Base-by-base conservation (phyloP, 2,329 filamentous ascomycete genomes). In the Fusarium zealandicum region DNA sequence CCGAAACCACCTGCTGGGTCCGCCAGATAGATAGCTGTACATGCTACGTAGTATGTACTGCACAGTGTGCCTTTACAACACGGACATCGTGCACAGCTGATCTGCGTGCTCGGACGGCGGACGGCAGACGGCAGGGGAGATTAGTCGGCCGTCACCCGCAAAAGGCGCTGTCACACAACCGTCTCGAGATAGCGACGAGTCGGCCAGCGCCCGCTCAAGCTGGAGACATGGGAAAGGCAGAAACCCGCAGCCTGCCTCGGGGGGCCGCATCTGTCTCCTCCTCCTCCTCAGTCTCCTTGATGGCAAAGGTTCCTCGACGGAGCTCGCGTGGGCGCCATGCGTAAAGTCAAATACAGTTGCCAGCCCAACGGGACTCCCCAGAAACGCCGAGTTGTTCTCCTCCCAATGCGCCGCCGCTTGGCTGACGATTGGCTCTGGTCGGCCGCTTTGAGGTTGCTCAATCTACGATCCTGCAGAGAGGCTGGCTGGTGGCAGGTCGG, bases 381-480 rank as follows among this genome's bases (percentile, higher is more conserved):
- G 36, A 45, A 41, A 17, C 39, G 22, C 27, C 37, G 16, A 13
- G 28, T 36, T 30, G 17, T 18, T 43, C 32, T 46, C 33, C 13
- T 28, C 35, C 38, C 36, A 22, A 27, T 30, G 40, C 36, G 28
- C 4, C 18, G 44, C 4, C 18, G 44, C 28, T 35, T 20, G 42
- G 20, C 46, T 44, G 36, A 25, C 32, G 52, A 40, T 39, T 51
- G 43, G 42, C 32, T 20, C 33, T 17, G 40, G 27, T 25, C 16
- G 18, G 16, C 20, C 45, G 20, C 7, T 27, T 42, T 39, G 36
- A 42, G 41, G 50, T 41, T 45, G 54, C 52, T 54, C 50, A 50
- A 59, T 56, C 50, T 54, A 28, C 39, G 51, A 63, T 65, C 51
- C 57, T 55, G 46, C 57, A 63, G 38, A 28, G 22, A 36, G 39